Evolutionary conservation across 2,329 filamentous ascomycete species (phyloP).

Genomic region (Passalora sequoiae): DNA sequence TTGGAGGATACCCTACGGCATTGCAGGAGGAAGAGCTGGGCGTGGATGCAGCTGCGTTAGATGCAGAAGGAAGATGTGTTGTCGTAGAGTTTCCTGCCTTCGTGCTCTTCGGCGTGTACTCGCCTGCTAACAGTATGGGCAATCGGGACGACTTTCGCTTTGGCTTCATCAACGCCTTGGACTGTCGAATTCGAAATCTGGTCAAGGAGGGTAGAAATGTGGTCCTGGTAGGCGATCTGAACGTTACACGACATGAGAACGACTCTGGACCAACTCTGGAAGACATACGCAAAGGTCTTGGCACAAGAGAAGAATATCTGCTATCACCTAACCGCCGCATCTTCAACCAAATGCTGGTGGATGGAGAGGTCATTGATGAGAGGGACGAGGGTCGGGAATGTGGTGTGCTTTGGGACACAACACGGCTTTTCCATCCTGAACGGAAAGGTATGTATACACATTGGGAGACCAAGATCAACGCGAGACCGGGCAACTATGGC

Average conservation of each 20-base stretch:
- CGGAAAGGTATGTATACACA: constrained; percentile 91
- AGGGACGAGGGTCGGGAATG: constrained; percentile 64
- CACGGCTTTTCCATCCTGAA: constrained; percentile 72
- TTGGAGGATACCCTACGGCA: constrained; percentile 78
- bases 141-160: constrained; percentile 75
- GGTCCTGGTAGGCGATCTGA: constrained; percentile 80
- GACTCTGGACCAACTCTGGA: constrained; percentile 75
- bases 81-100: constrained; percentile 92
- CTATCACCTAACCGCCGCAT: constrained; percentile 66
- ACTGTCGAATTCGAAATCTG: constrained; percentile 80
- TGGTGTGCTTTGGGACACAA: constrained; percentile 76
- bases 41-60: constrained; percentile 67
- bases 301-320: constrained; percentile 67
- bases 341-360: constrained; percentile 79
- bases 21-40: constrained; percentile 59
- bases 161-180: constrained; percentile 72
- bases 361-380: constrained; percentile 61
- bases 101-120: constrained; percentile 87
- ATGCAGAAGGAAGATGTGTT: constrained; percentile 87
- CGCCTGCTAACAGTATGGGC: constrained; percentile 82
- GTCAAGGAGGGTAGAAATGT: constrained; percentile 75
- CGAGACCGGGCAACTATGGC: constrained; percentile 90
- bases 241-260: constrained; percentile 64
- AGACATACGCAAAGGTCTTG: constrained; percentile 62
- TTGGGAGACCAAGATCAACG: constrained; percentile 92